These are phyloP conservation scores for Penicillium verhagenii DNA, from an alignment of 495 filamentous ascomycete genomes.

Conservation along the genomic window DNA sequence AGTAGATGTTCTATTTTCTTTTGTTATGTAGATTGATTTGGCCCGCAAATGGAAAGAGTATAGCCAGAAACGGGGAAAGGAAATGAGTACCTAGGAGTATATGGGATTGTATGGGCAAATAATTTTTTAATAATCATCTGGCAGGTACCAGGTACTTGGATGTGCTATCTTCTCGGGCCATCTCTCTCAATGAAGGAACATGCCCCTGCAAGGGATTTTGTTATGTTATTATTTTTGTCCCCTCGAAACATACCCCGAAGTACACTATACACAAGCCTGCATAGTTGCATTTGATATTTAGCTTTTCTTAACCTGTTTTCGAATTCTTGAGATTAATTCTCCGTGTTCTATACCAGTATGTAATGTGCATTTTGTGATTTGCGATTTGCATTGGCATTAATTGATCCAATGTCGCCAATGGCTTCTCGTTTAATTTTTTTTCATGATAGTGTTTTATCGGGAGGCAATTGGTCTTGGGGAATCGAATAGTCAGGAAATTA, in stretches of 20 bases:
- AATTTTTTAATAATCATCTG: no score
- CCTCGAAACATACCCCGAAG: background rate
- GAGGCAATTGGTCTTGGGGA: background rate
- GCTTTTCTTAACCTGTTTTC: background rate
- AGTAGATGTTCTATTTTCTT: no score
- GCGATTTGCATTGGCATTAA: background rate
- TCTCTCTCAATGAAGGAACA: constrained; percentile 17
- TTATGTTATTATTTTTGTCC: no score
- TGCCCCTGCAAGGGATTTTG: constrained; percentile 24
- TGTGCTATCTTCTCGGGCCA: constrained; percentile 8
- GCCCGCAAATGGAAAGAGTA: background rate
- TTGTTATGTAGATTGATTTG: no score
- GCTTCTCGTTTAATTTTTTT: background rate
- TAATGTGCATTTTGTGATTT: no score
- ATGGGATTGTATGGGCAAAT: no score
- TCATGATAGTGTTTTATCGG: no score
- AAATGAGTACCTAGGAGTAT: no score
- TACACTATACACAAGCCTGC: background rate
- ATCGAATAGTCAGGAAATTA: constrained; percentile 3
- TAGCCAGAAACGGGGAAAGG: background rate
- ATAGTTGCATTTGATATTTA: background rate
- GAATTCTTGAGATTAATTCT: constrained; percentile 8
- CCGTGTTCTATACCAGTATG: background rate
- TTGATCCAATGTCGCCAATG: background rate
- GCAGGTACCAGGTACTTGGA: background rate